phyloP scores from a whole-genome alignment of 148 eudicot species.

The Cornus florida region DNA sequence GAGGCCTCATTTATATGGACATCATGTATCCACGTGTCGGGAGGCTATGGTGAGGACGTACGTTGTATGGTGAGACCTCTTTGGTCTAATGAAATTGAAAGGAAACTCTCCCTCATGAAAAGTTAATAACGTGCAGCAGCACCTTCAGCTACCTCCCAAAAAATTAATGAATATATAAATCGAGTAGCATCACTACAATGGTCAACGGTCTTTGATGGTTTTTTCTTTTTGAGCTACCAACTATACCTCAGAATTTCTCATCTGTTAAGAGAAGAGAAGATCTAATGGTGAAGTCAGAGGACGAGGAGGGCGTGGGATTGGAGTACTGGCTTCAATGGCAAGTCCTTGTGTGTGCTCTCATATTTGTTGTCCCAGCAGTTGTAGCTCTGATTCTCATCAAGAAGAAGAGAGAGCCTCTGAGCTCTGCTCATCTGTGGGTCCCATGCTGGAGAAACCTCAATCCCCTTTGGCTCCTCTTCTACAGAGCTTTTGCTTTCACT shows the following conservation, averaged over 20 bases:
- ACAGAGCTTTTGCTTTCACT: slow-evolving; percentile 55
- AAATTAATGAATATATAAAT: no score
- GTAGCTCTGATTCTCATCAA: slow-evolving; percentile 31
- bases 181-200: no score
- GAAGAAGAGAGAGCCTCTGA: slow-evolving; percentile 8
- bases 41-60: no score
- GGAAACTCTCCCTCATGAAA: no score
- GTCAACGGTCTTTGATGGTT: not conserved
- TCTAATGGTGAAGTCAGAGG: slow-evolving; percentile 9
- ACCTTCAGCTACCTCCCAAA: no score
- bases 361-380: slow-evolving; percentile 46
- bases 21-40: no score
- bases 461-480: slow-evolving; percentile 68
- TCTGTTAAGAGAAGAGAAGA: not conserved
- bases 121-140: no score
- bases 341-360: slow-evolving; percentile 57
- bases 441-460: slow-evolving; percentile 72
- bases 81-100: no score
- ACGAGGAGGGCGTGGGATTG: slow-evolving; percentile 27
- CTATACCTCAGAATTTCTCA: not conserved
- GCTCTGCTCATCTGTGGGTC: slow-evolving; percentile 48
- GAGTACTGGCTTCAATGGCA: slow-evolving; percentile 80
- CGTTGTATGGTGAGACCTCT: no score
- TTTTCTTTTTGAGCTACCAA: no score
- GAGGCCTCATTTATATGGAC: no score